Conservation (phyloP, 169 alveolate genomes). For the Eimeria praecox region DNA sequence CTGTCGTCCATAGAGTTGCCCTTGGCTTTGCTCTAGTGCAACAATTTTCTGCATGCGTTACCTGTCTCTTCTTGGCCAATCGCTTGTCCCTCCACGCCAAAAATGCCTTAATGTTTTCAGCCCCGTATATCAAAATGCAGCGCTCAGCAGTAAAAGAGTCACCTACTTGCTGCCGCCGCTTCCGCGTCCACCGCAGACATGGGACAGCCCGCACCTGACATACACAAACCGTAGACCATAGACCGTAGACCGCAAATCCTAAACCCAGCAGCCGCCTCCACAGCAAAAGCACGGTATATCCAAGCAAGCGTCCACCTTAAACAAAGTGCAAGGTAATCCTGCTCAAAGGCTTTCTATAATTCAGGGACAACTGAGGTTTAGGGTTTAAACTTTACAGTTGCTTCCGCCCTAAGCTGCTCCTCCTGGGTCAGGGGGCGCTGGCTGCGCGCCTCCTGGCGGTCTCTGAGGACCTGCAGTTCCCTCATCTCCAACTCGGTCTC, state of each 20-base stretch:
- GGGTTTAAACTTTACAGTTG: slow-evolving; percentile 75
- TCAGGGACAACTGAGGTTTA: not conserved
- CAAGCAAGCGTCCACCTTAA: not conserved
- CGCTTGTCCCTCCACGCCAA: slow-evolving; percentile 89
- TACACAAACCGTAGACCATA: not conserved
- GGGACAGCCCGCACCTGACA: slow-evolving; percentile 85
- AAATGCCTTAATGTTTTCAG: slow-evolving; percentile 88
- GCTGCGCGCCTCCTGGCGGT: slow-evolving; percentile 86
- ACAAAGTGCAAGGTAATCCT: not conserved
- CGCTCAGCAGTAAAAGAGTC: slow-evolving; percentile 90
- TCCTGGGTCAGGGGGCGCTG: slow-evolving; percentile 87
- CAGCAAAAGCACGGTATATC: not conserved
- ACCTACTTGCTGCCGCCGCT: slow-evolving; percentile 86
- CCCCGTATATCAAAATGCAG: slow-evolving; percentile 91
- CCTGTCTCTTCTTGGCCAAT: slow-evolving; percentile 80
- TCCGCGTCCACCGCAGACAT: slow-evolving; percentile 91
- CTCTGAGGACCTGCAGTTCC: slow-evolving; percentile 87
- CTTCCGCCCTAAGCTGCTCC: slow-evolving; percentile 86
- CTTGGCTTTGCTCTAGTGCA: not conserved
- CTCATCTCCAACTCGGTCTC: slow-evolving; percentile 84
- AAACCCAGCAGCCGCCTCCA: not conserved
- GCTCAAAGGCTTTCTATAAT: not conserved
- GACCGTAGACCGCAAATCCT: not conserved
- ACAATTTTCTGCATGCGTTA: not conserved
- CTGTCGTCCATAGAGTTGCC: not conserved